Evolutionary conservation across 176 grass and related monocot genomes (phyloP).

Genomic region (Chloris gayana): DNA sequence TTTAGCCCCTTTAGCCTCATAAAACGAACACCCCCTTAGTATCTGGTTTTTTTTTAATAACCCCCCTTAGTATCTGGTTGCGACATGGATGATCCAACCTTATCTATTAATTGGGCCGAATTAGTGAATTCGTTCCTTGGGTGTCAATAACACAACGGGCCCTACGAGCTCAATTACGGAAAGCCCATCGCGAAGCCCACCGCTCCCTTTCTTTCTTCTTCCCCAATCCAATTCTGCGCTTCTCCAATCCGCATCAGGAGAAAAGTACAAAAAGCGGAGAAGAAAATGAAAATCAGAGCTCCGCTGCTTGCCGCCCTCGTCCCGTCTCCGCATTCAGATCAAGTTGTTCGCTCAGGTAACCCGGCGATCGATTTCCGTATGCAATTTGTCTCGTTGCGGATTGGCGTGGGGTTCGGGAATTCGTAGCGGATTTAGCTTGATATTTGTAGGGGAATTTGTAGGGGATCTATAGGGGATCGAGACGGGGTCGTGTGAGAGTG

Average conservation of each 20-base stretch:
- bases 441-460: not conserved
- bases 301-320: not conserved
- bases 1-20: too few species aligned
- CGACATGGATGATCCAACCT: too few species aligned
- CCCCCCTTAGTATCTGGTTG: too few species aligned
- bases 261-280: not conserved
- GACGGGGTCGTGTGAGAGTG: not conserved
- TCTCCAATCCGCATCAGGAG: not conserved
- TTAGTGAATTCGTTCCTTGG: too few species aligned
- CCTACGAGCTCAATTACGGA: not conserved
- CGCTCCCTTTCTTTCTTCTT: slow-evolving; percentile 41
- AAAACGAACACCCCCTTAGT: too few species aligned
- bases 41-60: too few species aligned
- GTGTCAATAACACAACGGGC: not conserved
- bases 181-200: not conserved
- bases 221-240: slow-evolving; percentile 20
- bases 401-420: not conserved
- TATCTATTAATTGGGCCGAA: too few species aligned
- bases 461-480: too few species aligned
- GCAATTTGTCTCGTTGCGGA: not conserved
- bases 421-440: not conserved
- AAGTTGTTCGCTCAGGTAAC: slow-evolving; percentile 3
- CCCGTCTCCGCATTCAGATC: slow-evolving; percentile 2
- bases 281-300: not conserved
- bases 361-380: too few species aligned